These are phyloP conservation scores for Zygnema cylindricum DNA, from an alignment of 139 green algal genomes.

Conservation along the genomic window DNA sequence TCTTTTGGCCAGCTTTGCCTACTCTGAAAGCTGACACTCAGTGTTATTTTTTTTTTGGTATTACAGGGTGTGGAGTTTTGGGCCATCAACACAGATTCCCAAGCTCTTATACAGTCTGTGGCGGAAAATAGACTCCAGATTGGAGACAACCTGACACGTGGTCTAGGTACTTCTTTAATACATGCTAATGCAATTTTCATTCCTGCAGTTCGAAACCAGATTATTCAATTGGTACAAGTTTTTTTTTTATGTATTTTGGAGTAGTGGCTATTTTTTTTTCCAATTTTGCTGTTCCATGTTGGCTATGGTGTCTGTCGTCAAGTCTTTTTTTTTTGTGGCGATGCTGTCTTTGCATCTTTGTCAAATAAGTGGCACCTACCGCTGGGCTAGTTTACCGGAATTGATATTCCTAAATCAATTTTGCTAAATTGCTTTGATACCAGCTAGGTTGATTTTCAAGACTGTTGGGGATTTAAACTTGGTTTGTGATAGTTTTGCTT, in stretches of 20 bases:
- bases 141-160: constrained; percentile 85
- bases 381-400: too few relatives aligned
- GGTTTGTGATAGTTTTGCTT: too few relatives aligned
- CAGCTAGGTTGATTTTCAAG: too few relatives aligned
- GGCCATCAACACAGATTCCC: constrained; percentile 94
- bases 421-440: too few relatives aligned
- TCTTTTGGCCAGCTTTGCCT: background rate
- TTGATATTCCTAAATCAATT: too few relatives aligned
- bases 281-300: too few relatives aligned
- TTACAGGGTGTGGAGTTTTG: constrained; percentile 90
- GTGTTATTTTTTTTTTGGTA: constrained; percentile 4
- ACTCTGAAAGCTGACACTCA: background rate
- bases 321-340: too few relatives aligned
- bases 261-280: too few relatives aligned
- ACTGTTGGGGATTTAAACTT: too few relatives aligned
- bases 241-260: background rate
- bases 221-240: background rate
- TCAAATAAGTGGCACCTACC: too few relatives aligned
- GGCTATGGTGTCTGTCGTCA: too few relatives aligned
- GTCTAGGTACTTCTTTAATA: constrained; percentile 75
- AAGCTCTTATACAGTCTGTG: constrained; percentile 86
- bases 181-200: background rate
- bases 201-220: background rate
- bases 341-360: too few relatives aligned
- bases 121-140: constrained; percentile 92